phyloP scores from a whole-genome alignment of 2,329 filamentous ascomycete genomes.

The Pestalotiopsis sp. region DNA sequence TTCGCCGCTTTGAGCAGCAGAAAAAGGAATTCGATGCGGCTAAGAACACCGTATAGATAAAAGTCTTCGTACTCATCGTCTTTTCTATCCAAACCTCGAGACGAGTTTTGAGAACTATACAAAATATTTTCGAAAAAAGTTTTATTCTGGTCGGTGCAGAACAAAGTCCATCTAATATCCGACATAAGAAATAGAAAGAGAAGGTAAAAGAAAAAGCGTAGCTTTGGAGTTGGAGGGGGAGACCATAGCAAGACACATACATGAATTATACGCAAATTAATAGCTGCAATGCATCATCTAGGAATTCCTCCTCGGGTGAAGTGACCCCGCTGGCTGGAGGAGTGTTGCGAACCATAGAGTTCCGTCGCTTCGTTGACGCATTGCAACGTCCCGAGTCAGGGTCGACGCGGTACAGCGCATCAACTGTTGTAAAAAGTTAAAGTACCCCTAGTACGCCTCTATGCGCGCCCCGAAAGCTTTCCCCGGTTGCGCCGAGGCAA shows the following conservation, averaged over 20 bases:
- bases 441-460: not conserved
- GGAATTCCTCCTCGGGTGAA: not conserved
- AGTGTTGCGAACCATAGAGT: not conserved
- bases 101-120: no score
- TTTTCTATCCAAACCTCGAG: no score
- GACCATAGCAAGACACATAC: not conserved
- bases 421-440: not conserved
- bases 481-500: conserved; percentile 5
- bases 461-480: not conserved
- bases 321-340: not conserved
- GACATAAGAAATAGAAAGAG: no score
- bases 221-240: no score
- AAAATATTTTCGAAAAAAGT: no score
- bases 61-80: no score
- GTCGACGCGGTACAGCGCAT: not conserved
- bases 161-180: no score
- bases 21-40: conserved; percentile 46
- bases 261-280: not conserved
- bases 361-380: not conserved
- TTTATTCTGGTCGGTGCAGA: no score
- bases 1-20: conserved; percentile 49
- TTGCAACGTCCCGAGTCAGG: not conserved
- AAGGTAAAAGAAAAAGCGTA: no score
- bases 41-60: no score
- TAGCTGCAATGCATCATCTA: not conserved